Base-by-base conservation (phyloP, 345 rosid species). In the Crucihimalaya himalaica region DNA sequence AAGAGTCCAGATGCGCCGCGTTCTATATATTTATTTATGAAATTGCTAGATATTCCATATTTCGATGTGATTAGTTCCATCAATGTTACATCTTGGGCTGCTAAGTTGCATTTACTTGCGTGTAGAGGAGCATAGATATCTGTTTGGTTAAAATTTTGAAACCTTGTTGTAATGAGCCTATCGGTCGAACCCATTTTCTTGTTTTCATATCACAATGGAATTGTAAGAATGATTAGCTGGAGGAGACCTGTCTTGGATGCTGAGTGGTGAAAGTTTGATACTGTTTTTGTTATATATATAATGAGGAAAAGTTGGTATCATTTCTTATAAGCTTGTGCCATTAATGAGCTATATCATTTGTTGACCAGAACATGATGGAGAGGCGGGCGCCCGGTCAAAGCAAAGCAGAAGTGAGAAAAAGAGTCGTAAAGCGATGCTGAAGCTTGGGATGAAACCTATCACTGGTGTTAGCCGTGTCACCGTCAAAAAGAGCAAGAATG, bases 391-490 rank as follows among this genome's bases (percentile, higher is more conserved):
- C 45, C 84, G 89, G 43, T 87, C 87, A 40, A 91, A 89, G 81
- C 97, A 91, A 73, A 91, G 96, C 83, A 81, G 96, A 79, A 91
- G 97, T 27, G 97, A 91, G 57, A 91, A 91, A 81, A 91, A 91
- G 80, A 91, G 91, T 67, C 89, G 97, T 4, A 89, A 91, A 72
- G 93, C 97, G 0, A 91, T 91, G 97, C 66, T 89, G 76, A 91
- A 91, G 83, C 96, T 91, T 55, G 96, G 93, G 47, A 91, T 91
- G 96, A 89, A 89, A 81, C 84, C 93, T 28, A 81, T 91, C 59
- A 73, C 85, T 15, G 93, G 92, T 77, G 96, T 87, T 64, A 89
- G 91, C 79, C 84, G 96, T 21, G 96, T 91, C 68, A 91, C 93
- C 0, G 81, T 91, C 63, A 91, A 91, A 74, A 87, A 85, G 78